These are phyloP conservation scores for Monosporascus ibericus DNA, from an alignment of 2,329 filamentous ascomycete species.

Conservation along the genomic window DNA sequence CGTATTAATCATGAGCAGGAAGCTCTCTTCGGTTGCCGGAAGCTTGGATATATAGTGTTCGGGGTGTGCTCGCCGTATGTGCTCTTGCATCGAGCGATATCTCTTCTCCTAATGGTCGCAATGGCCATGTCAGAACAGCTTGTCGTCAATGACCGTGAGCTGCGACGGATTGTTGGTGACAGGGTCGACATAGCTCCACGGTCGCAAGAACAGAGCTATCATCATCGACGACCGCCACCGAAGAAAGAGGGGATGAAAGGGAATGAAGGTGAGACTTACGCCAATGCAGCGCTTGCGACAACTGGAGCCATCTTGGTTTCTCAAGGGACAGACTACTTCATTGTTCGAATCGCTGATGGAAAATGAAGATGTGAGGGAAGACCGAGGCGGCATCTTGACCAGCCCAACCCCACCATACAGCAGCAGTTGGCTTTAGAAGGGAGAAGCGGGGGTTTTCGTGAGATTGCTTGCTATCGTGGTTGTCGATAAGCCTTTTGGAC, in stretches of 20 bases:
- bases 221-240: conserved; percentile 3
- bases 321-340: conserved; percentile 93
- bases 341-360: conserved; percentile 88
- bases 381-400: conserved; percentile 79
- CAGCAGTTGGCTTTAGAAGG: conserved; percentile 28
- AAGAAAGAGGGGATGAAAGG: background rate
- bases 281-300: conserved; percentile 97
- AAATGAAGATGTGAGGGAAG: conserved; percentile 82
- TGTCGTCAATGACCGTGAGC: background rate
- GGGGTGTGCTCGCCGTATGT: conserved; percentile 93
- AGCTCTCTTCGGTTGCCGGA: conserved; percentile 96
- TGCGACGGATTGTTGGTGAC: background rate
- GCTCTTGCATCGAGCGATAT: conserved; percentile 98
- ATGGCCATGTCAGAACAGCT: conserved; percentile 17
- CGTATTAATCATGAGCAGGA: conserved; percentile 90
- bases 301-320: conserved; percentile 92
- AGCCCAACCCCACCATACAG: conserved; percentile 46
- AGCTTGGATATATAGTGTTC: conserved; percentile 98
- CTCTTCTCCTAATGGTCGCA: conserved; percentile 67
- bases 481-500: background rate
- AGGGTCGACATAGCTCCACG: conserved; percentile 4
- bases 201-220: conserved; percentile 1
- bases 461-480: conserved; percentile 9
- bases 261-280: conserved; percentile 57
- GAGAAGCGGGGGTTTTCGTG: conserved; percentile 23